A percentile compares a stretch with the other conserved stretches of the same genome.
Conservation (phyloP, 495 filamentous ascomycete species). For the Pseudomonodictys pantanalensis region DNA sequence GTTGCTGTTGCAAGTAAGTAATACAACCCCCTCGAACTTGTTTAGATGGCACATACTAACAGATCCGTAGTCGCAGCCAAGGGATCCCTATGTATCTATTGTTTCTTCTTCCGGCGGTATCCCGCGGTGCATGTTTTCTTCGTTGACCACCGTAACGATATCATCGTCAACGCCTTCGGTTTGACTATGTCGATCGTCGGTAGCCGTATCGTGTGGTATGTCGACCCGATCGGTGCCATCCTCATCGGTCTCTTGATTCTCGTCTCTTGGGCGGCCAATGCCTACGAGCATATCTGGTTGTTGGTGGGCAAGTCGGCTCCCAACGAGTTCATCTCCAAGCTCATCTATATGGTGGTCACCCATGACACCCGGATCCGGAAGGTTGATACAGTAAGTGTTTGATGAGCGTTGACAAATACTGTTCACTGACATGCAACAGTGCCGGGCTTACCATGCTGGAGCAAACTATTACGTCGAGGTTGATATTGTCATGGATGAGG, state of each 20-base stretch:
- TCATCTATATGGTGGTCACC: conserved; percentile 56
- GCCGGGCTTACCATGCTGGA: conserved; percentile 55
- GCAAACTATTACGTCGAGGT: conserved; percentile 58
- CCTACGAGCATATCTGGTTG: conserved; percentile 57
- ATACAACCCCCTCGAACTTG: background rate
- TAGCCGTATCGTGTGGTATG: conserved; percentile 53
- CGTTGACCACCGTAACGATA: conserved; percentile 56
- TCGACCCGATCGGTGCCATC: conserved; percentile 56
- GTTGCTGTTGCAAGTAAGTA: conserved; percentile 51
- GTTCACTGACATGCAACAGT: conserved; percentile 19
- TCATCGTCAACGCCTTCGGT: conserved; percentile 54
- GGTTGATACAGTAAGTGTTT: conserved; percentile 49
- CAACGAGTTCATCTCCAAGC: conserved; percentile 54
- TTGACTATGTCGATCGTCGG: conserved; percentile 55
- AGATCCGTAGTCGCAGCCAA: conserved; percentile 44
- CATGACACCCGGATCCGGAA: conserved; percentile 53
- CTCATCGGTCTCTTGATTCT: conserved; percentile 54
- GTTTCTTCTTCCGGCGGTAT: conserved; percentile 50
- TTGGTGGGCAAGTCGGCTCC: conserved; percentile 55
- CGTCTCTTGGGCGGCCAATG: conserved; percentile 54
- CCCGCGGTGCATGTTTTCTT: conserved; percentile 56
- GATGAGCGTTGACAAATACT: background rate
- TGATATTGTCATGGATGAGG: conserved; percentile 56
- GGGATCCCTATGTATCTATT: conserved; percentile 52
- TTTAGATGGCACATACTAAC: conserved; percentile 8